Evolutionary conservation across 148 eudicot species (phyloP).

Genomic region (Rhododendron vialii): DNA sequence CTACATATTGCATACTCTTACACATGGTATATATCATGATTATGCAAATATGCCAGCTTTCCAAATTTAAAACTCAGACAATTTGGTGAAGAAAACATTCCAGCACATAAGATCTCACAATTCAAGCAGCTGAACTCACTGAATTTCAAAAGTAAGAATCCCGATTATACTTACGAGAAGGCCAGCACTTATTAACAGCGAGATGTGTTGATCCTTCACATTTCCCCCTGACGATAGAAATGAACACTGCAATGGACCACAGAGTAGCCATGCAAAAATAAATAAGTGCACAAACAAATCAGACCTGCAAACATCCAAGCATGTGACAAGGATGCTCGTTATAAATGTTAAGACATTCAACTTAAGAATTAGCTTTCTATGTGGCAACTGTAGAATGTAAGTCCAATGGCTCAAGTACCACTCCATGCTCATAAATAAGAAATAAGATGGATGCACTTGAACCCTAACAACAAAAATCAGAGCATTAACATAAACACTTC

Average conservation of each 20-base stretch:
- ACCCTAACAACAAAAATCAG: neutral
- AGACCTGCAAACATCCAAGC: neutral
- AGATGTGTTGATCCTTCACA: slow-evolving; percentile 81
- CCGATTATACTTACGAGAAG: slow-evolving; percentile 56
- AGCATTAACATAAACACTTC: neutral
- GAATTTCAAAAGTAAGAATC: neutral
- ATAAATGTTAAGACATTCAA: neutral
- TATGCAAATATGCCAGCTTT: neutral
- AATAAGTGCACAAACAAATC: neutral
- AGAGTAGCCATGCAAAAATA: slow-evolving; percentile 11
- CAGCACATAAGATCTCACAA: neutral
- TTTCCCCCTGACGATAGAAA: slow-evolving; percentile 72
- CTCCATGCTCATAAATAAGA: neutral
- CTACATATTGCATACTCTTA: neutral
- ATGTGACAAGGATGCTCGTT: neutral
- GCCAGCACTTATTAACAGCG: slow-evolving; percentile 82
- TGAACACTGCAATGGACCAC: slow-evolving; percentile 45
- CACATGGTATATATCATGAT: neutral
- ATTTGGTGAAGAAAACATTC: neutral
- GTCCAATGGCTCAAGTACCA: neutral
- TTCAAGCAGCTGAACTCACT: neutral
- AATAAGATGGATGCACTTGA: neutral
- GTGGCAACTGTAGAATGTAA: neutral
- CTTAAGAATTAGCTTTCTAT: neutral
- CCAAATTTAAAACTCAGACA: neutral